These are phyloP conservation scores for Starmerella kuoi DNA, from an alignment of 805 yeast species.

Conservation along the genomic window DNA sequence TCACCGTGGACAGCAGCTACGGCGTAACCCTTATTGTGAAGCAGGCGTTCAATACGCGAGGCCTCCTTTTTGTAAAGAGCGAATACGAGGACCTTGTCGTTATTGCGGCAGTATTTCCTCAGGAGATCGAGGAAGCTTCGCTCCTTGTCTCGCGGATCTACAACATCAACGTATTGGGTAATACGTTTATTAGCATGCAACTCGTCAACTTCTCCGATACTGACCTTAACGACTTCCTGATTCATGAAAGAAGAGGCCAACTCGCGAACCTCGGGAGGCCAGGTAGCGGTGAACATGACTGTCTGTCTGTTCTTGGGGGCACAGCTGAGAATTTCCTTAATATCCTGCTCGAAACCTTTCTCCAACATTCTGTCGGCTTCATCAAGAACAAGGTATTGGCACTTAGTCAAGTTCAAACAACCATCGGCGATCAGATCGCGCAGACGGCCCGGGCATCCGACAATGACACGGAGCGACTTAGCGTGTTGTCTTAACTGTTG, in stretches of 20 bases:
- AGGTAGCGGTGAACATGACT: slow-evolving; percentile 98
- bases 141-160: slow-evolving; percentile 74
- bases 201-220: slow-evolving; percentile 91
- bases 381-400: slow-evolving; percentile 71
- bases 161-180: slow-evolving; percentile 83
- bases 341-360: slow-evolving; percentile 96
- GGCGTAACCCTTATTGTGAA: slow-evolving; percentile 57
- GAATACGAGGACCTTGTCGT: slow-evolving; percentile 76
- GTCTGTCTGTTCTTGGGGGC: slow-evolving; percentile 59
- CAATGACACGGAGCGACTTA: slow-evolving; percentile 52
- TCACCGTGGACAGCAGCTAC: slow-evolving; percentile 97
- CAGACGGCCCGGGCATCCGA: slow-evolving; percentile 97
- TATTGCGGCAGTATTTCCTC: slow-evolving; percentile 45
- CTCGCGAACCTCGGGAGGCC: slow-evolving; percentile 98
- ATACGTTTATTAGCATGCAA: slow-evolving; percentile 89
- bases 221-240: slow-evolving; percentile 63
- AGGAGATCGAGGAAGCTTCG: slow-evolving; percentile 58
- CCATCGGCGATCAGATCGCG: slow-evolving; percentile 86
- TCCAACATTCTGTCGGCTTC: slow-evolving; percentile 99
- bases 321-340: slow-evolving; percentile 66
- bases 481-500: slow-evolving; percentile 38
- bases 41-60: slow-evolving; percentile 66
- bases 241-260: slow-evolving; percentile 78
- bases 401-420: slow-evolving; percentile 56
- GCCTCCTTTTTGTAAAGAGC: slow-evolving; percentile 97